Percentiles rank a stretch among this genome's conserved stretches.
Conservation (phyloP, 2,329 filamentous ascomycete genomes). For the Ramularia endophylla region DNA sequence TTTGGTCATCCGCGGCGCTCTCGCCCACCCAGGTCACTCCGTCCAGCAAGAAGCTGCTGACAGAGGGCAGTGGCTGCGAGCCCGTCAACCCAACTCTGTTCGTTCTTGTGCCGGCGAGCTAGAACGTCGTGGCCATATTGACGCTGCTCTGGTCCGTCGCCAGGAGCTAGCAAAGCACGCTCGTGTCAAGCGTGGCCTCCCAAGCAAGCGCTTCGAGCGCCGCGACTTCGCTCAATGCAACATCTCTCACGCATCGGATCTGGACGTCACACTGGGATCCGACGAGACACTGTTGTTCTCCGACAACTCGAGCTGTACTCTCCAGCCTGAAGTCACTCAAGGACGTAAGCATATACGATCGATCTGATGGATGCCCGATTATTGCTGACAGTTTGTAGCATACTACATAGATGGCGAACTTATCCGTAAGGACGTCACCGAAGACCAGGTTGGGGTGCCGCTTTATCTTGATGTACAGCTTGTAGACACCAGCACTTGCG, state of each 20-base stretch:
- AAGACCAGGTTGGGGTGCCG: constrained; percentile 38
- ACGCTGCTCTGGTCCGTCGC: constrained; percentile 18
- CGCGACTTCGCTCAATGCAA: constrained; percentile 22
- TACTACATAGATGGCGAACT: constrained; percentile 24
- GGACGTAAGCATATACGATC: constrained; percentile 12
- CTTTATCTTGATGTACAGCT: constrained; percentile 41
- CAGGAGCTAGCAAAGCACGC: constrained; percentile 17
- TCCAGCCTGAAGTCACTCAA: constrained; percentile 26
- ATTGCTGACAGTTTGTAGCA: constrained; percentile 13
- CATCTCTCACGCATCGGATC: constrained; percentile 18
- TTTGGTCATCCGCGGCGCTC: constrained; percentile 7
- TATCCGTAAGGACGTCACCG: constrained; percentile 37
- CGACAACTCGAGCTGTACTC: constrained; percentile 25
- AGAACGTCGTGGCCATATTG: constrained; percentile 15
- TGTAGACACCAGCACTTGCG: constrained; percentile 40
- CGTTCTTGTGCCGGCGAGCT: constrained; percentile 19
- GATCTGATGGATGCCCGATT: constrained; percentile 8
- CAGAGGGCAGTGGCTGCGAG: constrained; percentile 15
- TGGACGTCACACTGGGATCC: constrained; percentile 17
- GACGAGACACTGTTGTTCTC: constrained; percentile 18
- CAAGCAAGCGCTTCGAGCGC: constrained; percentile 15
- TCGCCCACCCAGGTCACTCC: constrained; percentile 22
- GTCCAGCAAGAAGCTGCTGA: constrained; percentile 19
- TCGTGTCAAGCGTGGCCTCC: constrained; percentile 17
- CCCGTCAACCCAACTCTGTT: constrained; percentile 17